Percentiles rank a stretch among this genome's conserved stretches.
phyloP scores from a whole-genome alignment of 176 grass and related monocot species.

The Ananas comosus region DNA sequence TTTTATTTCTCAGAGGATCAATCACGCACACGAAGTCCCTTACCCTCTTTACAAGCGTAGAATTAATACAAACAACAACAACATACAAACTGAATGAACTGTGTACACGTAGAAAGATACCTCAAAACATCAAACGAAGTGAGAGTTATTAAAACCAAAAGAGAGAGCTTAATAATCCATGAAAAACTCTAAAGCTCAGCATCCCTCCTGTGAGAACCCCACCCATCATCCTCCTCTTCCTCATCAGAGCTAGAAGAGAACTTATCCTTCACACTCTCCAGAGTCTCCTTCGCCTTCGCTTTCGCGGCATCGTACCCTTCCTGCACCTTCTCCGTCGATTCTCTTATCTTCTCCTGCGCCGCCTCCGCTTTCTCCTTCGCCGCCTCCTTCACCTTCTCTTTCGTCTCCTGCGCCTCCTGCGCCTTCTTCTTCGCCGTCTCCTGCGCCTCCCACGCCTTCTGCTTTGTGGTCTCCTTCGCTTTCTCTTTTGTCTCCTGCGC shows the following conservation, averaged over 20 bases:
- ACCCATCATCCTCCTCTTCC: background rate
- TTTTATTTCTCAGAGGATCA: no score
- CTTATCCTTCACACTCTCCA: background rate
- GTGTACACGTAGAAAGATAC: no score
- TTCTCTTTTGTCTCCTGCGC: constrained; percentile 5
- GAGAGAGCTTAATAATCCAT: background rate
- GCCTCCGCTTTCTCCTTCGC: background rate
- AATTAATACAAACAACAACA: no score
- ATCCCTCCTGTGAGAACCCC: background rate
- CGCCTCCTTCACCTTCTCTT: background rate
- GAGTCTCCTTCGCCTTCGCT: background rate
- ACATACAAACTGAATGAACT: no score
- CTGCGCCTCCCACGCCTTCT: background rate
- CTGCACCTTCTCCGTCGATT: background rate
- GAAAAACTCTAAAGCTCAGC: background rate
- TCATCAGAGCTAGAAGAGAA: background rate
- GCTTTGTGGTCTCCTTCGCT: constrained; percentile 2
- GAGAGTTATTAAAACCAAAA: no score
- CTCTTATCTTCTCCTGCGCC: background rate
- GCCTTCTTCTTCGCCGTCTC: background rate
- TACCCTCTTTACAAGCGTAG: no score
- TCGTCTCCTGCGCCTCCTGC: background rate
- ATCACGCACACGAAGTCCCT: no score
- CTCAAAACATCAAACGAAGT: no score
- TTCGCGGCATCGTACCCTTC: background rate